These are phyloP conservation scores for Emericellopsis atlantica DNA, from an alignment of 2,329 filamentous ascomycete genomes.

Conservation along the genomic window DNA sequence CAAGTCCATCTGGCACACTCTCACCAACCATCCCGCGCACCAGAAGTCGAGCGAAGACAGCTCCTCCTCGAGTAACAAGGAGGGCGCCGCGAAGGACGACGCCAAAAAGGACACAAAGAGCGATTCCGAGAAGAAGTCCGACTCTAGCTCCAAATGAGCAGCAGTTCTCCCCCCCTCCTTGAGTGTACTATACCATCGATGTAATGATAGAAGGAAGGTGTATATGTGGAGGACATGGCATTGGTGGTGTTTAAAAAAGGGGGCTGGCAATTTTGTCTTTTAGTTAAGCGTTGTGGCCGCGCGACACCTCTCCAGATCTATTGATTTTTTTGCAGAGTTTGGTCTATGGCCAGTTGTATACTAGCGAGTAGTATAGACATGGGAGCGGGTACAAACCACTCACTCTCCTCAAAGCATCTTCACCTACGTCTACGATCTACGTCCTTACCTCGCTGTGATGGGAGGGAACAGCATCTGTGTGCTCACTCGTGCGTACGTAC, in stretches of 20 bases:
- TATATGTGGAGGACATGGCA: slow-evolving; percentile 8
- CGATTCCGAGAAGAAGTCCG: slow-evolving; percentile 13
- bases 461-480: not conserved
- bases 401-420: slow-evolving; percentile 18
- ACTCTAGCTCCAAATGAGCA: slow-evolving; percentile 14
- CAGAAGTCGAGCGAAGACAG: slow-evolving; percentile 20
- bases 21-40: slow-evolving; percentile 64
- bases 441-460: not conserved
- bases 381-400: slow-evolving; percentile 11
- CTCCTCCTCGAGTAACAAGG: slow-evolving; percentile 10
- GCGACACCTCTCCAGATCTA: too few relatives aligned
- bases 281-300: too few relatives aligned
- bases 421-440: not conserved
- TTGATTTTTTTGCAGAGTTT: too few relatives aligned
- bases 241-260: slow-evolving; percentile 19
- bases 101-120: slow-evolving; percentile 13
- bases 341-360: slow-evolving; percentile 14
- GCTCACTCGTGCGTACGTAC: too few relatives aligned
- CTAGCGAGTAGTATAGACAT: slow-evolving; percentile 7
- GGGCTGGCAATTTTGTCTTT: not conserved
- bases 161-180: not conserved
- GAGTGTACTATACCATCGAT: slow-evolving; percentile 9
- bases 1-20: slow-evolving; percentile 83
- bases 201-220: slow-evolving; percentile 2
- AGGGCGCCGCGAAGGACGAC: slow-evolving; percentile 9